Conservation (phyloP, 345 rosid species). For the Sapria himalayana region DNA sequence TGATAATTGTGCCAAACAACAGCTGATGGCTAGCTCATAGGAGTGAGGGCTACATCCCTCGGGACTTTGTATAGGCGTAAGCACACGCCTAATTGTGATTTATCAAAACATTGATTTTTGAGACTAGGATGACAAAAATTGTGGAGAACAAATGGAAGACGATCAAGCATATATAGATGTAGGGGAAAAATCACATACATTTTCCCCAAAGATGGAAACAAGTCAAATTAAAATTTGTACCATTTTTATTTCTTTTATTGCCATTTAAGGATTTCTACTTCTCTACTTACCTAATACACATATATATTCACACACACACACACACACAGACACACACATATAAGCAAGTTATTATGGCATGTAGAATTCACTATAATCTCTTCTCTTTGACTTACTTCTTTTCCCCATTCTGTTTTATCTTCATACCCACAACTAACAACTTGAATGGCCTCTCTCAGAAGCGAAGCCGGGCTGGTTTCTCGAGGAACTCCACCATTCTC, state of each 20-base stretch:
- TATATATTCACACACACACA: too few relatives aligned
- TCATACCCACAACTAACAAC: constrained; percentile 57
- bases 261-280: too few relatives aligned
- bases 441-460: constrained; percentile 50
- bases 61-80: background rate
- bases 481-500: constrained; percentile 35
- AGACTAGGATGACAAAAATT: background rate
- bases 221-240: background rate
- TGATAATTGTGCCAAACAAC: too few relatives aligned
- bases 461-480: constrained; percentile 29
- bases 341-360: too few relatives aligned
- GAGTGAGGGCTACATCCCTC: too few relatives aligned
- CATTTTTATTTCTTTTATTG: too few relatives aligned
- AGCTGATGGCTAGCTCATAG: too few relatives aligned
- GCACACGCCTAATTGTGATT: background rate
- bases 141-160: background rate
- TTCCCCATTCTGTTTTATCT: constrained; percentile 58
- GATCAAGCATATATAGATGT: too few relatives aligned
- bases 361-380: background rate
- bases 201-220: too few relatives aligned
- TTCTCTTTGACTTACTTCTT: constrained; percentile 20
- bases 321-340: too few relatives aligned
- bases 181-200: too few relatives aligned
- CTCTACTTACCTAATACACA: too few relatives aligned
- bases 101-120: background rate